Conservation (phyloP, 148 eudicot species). For the Camellia japonica region DNA sequence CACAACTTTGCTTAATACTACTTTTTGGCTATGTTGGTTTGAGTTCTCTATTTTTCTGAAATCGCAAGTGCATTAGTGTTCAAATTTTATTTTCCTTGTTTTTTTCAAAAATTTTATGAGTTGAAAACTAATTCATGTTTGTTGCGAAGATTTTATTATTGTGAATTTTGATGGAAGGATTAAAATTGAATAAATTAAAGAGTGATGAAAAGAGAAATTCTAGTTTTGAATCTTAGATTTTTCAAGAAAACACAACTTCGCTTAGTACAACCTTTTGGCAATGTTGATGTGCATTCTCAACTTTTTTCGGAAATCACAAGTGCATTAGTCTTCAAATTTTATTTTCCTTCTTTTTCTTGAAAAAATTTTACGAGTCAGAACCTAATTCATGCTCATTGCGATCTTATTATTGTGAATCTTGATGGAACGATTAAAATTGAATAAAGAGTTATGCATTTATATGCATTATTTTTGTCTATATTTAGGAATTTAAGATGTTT, state of each 20-base stretch:
- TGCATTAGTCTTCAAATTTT: background rate
- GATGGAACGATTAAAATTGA: background rate
- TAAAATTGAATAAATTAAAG: background rate
- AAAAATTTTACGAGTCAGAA: background rate
- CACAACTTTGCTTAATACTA: no score
- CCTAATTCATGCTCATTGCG: background rate
- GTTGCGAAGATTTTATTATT: no score
- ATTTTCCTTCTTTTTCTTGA: no score
- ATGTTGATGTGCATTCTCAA: conserved; percentile 5
- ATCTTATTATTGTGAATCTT: conserved; percentile 10
- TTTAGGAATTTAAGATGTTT: conserved; percentile 85
- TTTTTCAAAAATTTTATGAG: no score
- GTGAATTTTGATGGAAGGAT: no score
- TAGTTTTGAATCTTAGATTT: background rate
- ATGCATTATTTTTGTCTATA: conserved; percentile 28
- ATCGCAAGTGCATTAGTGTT: no score
- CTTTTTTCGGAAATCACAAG: background rate
- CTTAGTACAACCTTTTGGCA: background rate
- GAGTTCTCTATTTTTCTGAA: no score
- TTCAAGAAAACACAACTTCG: background rate
- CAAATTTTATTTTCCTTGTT: no score
- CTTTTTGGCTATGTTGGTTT: no score
- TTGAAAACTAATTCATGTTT: no score
- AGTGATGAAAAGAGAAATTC: background rate
- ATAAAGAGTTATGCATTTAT: conserved; percentile 28